Evolutionary conservation across 2,329 filamentous ascomycete genomes (phyloP).

Genomic region (Aspergillus arachidicola): DNA sequence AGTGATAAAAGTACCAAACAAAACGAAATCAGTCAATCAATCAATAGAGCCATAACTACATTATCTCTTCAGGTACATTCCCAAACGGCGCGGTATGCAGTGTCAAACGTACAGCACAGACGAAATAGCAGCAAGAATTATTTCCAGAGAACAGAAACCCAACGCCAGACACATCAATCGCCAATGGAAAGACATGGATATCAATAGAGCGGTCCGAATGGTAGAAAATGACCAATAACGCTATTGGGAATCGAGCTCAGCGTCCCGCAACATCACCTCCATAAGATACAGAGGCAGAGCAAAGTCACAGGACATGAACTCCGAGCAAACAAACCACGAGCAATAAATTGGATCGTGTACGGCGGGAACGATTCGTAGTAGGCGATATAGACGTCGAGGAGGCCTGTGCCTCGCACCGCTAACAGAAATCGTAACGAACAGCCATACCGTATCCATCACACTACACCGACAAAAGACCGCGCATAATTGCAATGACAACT

Average conservation of each 20-base stretch:
- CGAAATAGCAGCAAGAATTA: conserved; percentile 7
- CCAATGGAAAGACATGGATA: conserved; percentile 37
- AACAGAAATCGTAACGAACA: not conserved
- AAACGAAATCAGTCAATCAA: not conserved
- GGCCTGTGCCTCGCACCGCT: conserved; percentile 6
- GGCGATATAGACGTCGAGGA: not conserved
- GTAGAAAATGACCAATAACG: conserved; percentile 17
- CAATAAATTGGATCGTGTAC: not conserved
- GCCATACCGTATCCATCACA: conserved; percentile 8
- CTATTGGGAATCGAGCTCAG: conserved; percentile 24
- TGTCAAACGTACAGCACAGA: conserved; percentile 3
- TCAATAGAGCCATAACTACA: conserved; percentile 1
- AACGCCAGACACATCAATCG: conserved; percentile 35
- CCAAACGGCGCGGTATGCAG: conserved; percentile 2
- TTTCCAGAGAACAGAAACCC: conserved; percentile 25
- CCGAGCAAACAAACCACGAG: conserved; percentile 7
- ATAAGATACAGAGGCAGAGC: conserved; percentile 3
- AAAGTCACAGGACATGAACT: conserved; percentile 16
- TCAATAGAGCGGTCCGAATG: conserved; percentile 27
- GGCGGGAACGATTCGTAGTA: not conserved
- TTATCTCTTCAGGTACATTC: conserved; percentile 8
- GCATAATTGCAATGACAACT: conserved; percentile 18
- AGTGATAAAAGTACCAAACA: not conserved
- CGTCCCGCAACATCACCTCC: conserved; percentile 18
- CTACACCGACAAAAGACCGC: conserved; percentile 17